Evolutionary conservation across 164 flowering plant species (phyloP), one percentile per base, ranked within the genome.

Genomic region (Tetrastigma voinierianum): DNA sequence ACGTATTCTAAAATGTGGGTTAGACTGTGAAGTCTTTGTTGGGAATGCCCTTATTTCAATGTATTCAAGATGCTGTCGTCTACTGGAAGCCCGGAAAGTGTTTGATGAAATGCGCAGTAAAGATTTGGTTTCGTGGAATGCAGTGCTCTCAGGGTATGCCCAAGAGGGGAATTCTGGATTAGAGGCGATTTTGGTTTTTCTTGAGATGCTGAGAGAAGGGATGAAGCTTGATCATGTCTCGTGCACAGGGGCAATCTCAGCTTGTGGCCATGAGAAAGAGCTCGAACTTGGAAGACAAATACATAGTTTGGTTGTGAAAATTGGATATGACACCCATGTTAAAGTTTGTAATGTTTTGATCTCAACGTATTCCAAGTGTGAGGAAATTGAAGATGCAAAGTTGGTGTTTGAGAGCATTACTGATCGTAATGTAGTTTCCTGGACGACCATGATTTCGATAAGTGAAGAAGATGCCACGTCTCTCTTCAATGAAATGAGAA

Each of bases 61-160:
- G 86, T 90, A 91, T 56, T 78, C 87, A 0, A 87, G 90, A 72
- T 76, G 81, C 67, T 78, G 71, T 1, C 24, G 44, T 45, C 32
- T 87, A 17, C 62, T 51, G 21, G 87, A 85, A 55, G 91, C 93
- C 53, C 72, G 74, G 69, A 77, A 71, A 61, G 83, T 87, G 66
- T 94, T 94, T 71, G 78, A 73, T 71, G 90, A 76, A 79, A 90
- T 95, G 85, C 75, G 72, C 9, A 43, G 40, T 13, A 84, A 72
- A 73, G 98, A 90, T 82, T 70, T 76, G 70, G 87, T 95, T 62
- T 90, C 98, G 0, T 95, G 96, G 96, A 90, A 89, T 69, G 86
- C 96, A 9, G 65, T 91, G 73, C 65, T 94, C 4, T 88, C 93
- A 14, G 98, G 96, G 32, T 89, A 82, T 58, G 64, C 79, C 57